Conservation (phyloP, 306 rosid species). For the Prinsepia uniflora region DNA sequence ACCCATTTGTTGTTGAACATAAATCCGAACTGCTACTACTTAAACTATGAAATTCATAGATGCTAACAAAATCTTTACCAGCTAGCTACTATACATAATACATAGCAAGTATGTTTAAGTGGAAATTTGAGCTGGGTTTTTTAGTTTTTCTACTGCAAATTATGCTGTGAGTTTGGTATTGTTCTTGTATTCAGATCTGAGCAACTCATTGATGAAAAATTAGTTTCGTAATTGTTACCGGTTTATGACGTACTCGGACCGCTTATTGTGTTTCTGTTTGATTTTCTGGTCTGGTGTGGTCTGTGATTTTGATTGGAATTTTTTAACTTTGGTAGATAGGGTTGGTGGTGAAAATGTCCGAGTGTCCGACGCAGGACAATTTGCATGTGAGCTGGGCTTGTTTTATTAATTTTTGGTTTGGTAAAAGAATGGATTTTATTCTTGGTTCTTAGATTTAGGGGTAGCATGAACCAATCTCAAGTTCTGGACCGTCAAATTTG, state of each 20-base stretch:
- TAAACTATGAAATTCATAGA: constrained; percentile 17
- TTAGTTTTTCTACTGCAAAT: background rate
- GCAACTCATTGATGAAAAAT: background rate
- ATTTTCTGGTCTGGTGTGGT: background rate
- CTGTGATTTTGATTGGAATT: background rate
- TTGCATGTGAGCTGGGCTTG: constrained; percentile 28
- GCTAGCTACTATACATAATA: background rate
- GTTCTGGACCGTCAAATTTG: background rate
- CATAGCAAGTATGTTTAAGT: background rate
- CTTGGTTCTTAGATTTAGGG: background rate
- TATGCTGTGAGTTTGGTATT: background rate
- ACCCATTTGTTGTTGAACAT: constrained; percentile 60
- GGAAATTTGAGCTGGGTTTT: background rate
- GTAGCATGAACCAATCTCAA: background rate
- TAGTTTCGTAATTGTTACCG: too few relatives aligned
- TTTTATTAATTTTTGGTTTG: background rate
- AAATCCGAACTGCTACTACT: constrained; percentile 4
- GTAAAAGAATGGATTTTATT: too few relatives aligned
- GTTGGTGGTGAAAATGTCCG: constrained; percentile 2
- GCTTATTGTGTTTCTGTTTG: too few relatives aligned
- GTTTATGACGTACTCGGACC: too few relatives aligned
- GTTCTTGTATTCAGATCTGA: background rate
- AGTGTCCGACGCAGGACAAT: constrained; percentile 17
- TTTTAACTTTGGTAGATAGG: background rate
- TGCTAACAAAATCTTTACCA: constrained; percentile 11